These are phyloP conservation scores for Arxiozyma heterogenica DNA, from an alignment of 1,139 yeast species.

Conservation along the genomic window DNA sequence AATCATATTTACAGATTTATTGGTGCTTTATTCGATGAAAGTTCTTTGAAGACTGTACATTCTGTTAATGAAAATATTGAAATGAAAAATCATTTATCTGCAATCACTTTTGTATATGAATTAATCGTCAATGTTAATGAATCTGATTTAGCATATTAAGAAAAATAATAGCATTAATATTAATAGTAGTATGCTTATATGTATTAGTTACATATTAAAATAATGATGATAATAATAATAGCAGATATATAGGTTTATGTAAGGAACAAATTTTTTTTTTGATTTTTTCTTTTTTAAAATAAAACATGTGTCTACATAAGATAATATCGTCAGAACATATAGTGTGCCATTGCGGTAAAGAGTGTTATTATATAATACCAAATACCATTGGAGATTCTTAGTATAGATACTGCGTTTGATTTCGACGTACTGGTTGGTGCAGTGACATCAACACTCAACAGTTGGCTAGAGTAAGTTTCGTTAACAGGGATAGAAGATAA, in stretches of 20 bases:
- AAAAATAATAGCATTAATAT: no score
- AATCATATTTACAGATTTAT: conserved; percentile 53
- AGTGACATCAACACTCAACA: conserved; percentile 24
- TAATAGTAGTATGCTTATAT: not conserved
- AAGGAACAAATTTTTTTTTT: not conserved
- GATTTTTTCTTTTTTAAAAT: no score
- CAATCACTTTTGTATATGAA: conserved; percentile 52
- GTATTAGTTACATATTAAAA: no score
- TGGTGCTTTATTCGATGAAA: conserved; percentile 18
- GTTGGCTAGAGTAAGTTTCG: conserved; percentile 20
- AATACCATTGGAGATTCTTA: conserved; percentile 10
- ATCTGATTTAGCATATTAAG: not conserved
- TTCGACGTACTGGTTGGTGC: conserved; percentile 22
- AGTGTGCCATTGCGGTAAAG: conserved; percentile 12
- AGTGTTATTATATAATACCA: conserved; percentile 20
- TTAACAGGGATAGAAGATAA: conserved; percentile 14
- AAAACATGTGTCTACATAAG: not conserved
- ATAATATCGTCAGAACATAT: not conserved
- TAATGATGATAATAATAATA: no score
- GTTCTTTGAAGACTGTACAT: conserved; percentile 34
- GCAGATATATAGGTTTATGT: not conserved
- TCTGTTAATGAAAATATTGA: conserved; percentile 52
- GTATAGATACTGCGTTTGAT: conserved; percentile 15
- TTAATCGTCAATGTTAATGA: conserved; percentile 35
- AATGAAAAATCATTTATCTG: conserved; percentile 45